Percentiles rank a stretch among this genome's conserved stretches.
Evolutionary conservation across 768 basidiomycete genomes (phyloP).

Genomic region (Podaxis sp.): DNA sequence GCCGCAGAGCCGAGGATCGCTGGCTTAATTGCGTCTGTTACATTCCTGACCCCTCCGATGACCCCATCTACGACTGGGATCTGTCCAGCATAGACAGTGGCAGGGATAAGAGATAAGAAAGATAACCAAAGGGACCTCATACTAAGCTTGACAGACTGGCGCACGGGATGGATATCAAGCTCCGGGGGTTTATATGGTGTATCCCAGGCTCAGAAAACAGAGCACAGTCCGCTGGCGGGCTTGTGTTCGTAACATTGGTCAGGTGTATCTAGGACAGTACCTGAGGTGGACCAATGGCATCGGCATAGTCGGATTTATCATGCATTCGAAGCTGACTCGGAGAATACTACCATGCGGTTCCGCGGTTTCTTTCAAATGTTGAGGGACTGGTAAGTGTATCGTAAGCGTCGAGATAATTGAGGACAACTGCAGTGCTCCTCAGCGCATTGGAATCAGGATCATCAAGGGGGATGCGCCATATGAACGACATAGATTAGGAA

Average conservation of each 20-base stretch:
- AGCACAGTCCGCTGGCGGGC: background rate
- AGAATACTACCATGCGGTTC: background rate
- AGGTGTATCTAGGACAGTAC: background rate
- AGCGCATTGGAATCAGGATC: background rate
- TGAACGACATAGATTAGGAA: background rate
- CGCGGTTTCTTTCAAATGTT: background rate
- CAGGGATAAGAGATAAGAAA: background rate
- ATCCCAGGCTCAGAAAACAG: background rate
- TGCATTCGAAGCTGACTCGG: background rate
- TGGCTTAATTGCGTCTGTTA: conserved; percentile 14
- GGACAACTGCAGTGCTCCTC: background rate
- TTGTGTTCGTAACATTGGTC: background rate
- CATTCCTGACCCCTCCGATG: conserved; percentile 42
- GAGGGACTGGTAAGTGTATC: background rate
- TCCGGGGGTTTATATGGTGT: background rate
- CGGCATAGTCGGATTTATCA: background rate
- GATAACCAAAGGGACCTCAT: conserved; percentile 5
- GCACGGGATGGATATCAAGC: background rate
- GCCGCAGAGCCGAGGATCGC: conserved; percentile 20
- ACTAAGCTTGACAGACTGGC: background rate
- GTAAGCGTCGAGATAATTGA: background rate
- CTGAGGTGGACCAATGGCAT: background rate
- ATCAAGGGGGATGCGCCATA: background rate
- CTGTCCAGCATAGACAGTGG: conserved; percentile 29
- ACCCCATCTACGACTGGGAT: conserved; percentile 50